Evolutionary conservation across 805 yeast species (phyloP), one percentile per base, ranked within the genome.

Genomic region (Candida yuanshanica): DNA sequence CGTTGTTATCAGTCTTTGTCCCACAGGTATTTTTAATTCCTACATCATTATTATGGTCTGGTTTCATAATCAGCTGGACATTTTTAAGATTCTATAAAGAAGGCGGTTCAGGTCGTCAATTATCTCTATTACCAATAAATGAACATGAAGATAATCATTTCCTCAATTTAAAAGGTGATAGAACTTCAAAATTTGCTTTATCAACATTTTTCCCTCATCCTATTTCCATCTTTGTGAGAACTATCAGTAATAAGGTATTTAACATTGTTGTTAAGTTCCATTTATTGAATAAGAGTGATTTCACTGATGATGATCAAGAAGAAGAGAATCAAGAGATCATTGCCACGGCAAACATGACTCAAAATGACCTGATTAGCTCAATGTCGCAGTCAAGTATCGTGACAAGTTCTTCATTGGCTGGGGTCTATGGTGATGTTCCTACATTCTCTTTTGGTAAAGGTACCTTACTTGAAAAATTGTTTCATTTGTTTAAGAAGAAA

Each of bases 171-270:
- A 50, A 64, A 35, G 57, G 57, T 27, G 57, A 53, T 26, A 37
- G 51, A 21, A 51, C 57, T 4, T 26, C 45, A 3, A 52, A 48
- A 24, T 53, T 53, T 36, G 48, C 73, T 11, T 47, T 69, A 12
- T 47, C 56, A 40, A 65, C 74, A 2, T 68, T 69, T 51, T 68
- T 69, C 55, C 75, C 74, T 1, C 50, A 50, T 16, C 74, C 74
- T 1, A 22, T 69, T 10, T 62, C 70, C 13, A 25, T 50, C 3
- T 2, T 62, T 0, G 59, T 66, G 2, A 51, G 53, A 36, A 4
- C 53, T 0, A 6, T 58, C 0, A 32, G 62, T 1, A 37, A 45
- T 14, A 21, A 41, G 2, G 38, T 59, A 0, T 67, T 68, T 40
- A 39, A 47, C 6, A 23, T 53, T 1, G 35, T 55, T 5, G 54